phyloP scores from a whole-genome alignment of 129 eudicot species.

The Escallonia herrerae region DNA sequence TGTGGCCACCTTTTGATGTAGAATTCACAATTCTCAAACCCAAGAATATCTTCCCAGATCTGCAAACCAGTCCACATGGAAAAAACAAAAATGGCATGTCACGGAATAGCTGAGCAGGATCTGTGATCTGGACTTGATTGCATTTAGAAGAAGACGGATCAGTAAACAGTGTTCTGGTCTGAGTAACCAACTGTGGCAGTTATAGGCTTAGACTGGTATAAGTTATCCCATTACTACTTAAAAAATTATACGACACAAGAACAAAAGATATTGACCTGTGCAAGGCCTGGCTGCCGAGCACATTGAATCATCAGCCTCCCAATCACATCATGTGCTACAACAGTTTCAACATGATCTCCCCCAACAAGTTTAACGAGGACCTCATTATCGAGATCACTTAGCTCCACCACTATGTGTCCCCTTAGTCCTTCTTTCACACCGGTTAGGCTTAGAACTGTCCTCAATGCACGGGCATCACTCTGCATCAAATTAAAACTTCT shows the following conservation, averaged over 20 bases:
- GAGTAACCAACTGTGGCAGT: not conserved
- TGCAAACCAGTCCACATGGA: slow-evolving; percentile 15
- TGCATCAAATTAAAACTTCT: too few relatives aligned
- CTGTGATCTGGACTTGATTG: not conserved
- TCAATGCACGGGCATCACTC: too few relatives aligned
- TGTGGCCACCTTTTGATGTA: slow-evolving; percentile 84
- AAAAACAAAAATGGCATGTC: too few relatives aligned
- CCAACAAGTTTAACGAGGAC: slow-evolving; percentile 89
- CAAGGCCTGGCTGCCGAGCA: slow-evolving; percentile 95
- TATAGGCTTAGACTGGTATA: not conserved
- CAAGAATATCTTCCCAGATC: slow-evolving; percentile 96
- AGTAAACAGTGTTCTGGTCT: too few relatives aligned
- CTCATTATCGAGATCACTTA: slow-evolving; percentile 84
- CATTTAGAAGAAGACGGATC: not conserved
- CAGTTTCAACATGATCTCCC: slow-evolving; percentile 90
- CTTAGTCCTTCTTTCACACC: slow-evolving; percentile 22
- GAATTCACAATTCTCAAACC: slow-evolving; percentile 85
- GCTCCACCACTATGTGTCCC: slow-evolving; percentile 83
- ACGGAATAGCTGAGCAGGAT: not conserved
- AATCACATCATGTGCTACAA: slow-evolving; percentile 90
- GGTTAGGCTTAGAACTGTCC: too few relatives aligned
- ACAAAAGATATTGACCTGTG: slow-evolving; percentile 43
- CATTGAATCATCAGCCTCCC: slow-evolving; percentile 89
- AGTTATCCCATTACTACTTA: too few relatives aligned
- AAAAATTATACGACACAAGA: too few relatives aligned